Base-by-base conservation (phyloP, 2,329 filamentous ascomycete genomes). In the Huntiella abstrusa region DNA sequence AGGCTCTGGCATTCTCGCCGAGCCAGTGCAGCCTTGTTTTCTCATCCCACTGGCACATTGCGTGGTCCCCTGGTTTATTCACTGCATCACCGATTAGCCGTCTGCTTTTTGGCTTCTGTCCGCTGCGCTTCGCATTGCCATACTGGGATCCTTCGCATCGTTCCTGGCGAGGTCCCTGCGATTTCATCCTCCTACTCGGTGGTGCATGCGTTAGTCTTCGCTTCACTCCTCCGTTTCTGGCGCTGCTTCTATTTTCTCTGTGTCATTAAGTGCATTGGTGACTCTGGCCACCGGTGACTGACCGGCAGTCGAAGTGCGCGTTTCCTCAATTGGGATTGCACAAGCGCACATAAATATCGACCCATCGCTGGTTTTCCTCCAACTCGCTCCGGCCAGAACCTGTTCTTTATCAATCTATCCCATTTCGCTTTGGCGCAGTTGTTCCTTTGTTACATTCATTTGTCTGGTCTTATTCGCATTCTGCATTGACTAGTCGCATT, bases 281-380 rank as follows among this genome's bases (percentile, higher is more conserved):
- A 15, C 15, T 39, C 15, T 46, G 22, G 33, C 15, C 47, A 42
- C 42, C 37, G 33, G 38, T 33, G 19, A 40, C 34, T 16, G 33
- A 39, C 41, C 38, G 38, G 35, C 4, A 16, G 11, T 45, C 19
- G 19, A 5, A 22, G 28, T 13, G n/a, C n/a, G 15, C 15, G 12
- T 11, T 39, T 32, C n/a, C 43, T 45, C 10, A 17, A 32, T 45
- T 45, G 32, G 34, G 32, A 43, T 6, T 48, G 34, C 40, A 34
- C 41, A 45, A 35, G 35, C 32, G 41, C 43, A 39, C 43, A 46
- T 49, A 46, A 46, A 49, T 46, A 46, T 43, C 32, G 22, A 13
- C 4, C n/a, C 34, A 15, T 33, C 16, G 33, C 39, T 19, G 39
- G 34, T 32, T 45, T 32, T 42, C 11, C 11, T 15, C 33, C 19